Evolutionary conservation across 805 yeast species (phyloP).

Genomic region (Cyberlindnera subsufficiens): DNA sequence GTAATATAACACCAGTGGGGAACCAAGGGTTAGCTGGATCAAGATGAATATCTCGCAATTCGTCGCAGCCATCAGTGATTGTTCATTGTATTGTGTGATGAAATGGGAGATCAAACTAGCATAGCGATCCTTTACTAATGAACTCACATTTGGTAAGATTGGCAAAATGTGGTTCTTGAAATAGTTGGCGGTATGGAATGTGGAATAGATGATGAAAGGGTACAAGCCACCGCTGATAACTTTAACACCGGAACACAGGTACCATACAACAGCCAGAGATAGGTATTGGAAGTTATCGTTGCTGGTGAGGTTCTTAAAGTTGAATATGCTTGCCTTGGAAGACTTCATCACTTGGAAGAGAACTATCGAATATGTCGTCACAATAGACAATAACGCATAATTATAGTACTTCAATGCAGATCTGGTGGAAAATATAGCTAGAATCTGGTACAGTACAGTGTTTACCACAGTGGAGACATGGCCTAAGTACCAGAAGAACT

Average conservation of each 20-base stretch:
- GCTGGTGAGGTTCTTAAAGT: slow-evolving; percentile 28
- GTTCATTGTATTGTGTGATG: slow-evolving; percentile 35
- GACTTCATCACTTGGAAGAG: slow-evolving; percentile 52
- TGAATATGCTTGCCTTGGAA: slow-evolving; percentile 23
- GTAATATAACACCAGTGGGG: slow-evolving; percentile 34
- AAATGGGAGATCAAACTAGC: slow-evolving; percentile 27
- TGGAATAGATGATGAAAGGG: slow-evolving; percentile 57
- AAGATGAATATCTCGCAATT: slow-evolving; percentile 40
- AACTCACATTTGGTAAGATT: slow-evolving; percentile 31
- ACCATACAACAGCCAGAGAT: slow-evolving; percentile 33
- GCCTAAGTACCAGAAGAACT: slow-evolving; percentile 67
- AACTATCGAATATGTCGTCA: slow-evolving; percentile 58
- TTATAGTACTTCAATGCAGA: slow-evolving; percentile 32
- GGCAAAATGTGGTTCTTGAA: slow-evolving; percentile 50
- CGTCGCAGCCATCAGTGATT: slow-evolving; percentile 38
- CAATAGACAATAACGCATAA: slow-evolving; percentile 42
- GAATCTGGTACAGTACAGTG: slow-evolving; percentile 33
- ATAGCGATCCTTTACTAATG: slow-evolving; percentile 21
- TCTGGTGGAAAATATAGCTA: slow-evolving; percentile 34
- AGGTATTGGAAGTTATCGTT: slow-evolving; percentile 65
- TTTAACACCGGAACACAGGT: slow-evolving; percentile 37
- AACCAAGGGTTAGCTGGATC: slow-evolving; percentile 33
- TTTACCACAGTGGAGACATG: slow-evolving; percentile 45
- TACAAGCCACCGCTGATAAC: slow-evolving; percentile 43
- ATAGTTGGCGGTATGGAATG: slow-evolving; percentile 60